Percentiles rank a stretch among this genome's conserved stretches.
Evolutionary conservation across 2,329 filamentous ascomycete species (phyloP).

Genomic region (Zymoseptoria brevis): DNA sequence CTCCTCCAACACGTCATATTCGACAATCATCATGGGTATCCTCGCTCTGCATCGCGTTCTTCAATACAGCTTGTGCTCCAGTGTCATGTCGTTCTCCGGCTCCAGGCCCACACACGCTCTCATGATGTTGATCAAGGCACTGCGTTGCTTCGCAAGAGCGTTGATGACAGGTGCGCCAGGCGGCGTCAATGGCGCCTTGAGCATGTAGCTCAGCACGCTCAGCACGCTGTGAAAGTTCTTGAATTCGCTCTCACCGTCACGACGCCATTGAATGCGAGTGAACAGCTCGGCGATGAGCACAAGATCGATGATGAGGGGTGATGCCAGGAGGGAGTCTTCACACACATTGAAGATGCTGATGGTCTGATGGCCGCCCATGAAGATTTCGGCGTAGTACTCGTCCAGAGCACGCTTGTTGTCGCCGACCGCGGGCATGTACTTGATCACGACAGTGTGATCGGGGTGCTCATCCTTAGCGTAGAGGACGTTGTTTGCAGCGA

Average conservation of each 20-base stretch:
- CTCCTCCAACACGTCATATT: neutral
- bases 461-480: slow-evolving; percentile 92
- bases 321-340: slow-evolving; percentile 93
- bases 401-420: slow-evolving; percentile 98
- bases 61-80: slow-evolving; percentile 91
- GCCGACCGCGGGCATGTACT: slow-evolving; percentile 98
- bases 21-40: neutral
- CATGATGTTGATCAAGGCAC: slow-evolving; percentile 94
- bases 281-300: slow-evolving; percentile 93
- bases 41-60: neutral
- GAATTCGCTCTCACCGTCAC: slow-evolving; percentile 58
- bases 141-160: slow-evolving; percentile 89
- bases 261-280: slow-evolving; percentile 90
- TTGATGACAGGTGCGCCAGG: slow-evolving; percentile 95
- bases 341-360: slow-evolving; percentile 98
- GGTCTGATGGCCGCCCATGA: slow-evolving; percentile 96
- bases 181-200: slow-evolving; percentile 88
- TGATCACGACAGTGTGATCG: slow-evolving; percentile 98
- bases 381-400: slow-evolving; percentile 99
- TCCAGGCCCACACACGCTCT: slow-evolving; percentile 92
- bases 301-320: slow-evolving; percentile 93
- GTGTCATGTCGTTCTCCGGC: slow-evolving; percentile 97
- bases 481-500: slow-evolving; percentile 83
- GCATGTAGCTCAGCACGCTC: slow-evolving; percentile 97
- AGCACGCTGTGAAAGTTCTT: slow-evolving; percentile 95